Base-by-base conservation (phyloP, 176 grass and related monocot genomes). In the Luzula sylvatica region DNA sequence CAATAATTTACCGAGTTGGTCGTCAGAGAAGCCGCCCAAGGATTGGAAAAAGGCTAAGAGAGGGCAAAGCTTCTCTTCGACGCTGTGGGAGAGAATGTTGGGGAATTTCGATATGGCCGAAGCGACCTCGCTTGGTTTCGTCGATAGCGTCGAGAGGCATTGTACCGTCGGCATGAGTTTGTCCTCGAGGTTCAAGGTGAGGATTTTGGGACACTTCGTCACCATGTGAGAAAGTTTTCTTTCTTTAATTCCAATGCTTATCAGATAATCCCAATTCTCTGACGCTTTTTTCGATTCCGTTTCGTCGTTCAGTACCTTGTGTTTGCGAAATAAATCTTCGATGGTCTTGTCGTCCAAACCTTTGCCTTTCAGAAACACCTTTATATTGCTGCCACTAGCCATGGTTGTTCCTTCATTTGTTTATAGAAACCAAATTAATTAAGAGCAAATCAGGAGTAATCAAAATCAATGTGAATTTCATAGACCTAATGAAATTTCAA, bases 31-130 rank as follows among this genome's bases (percentile, higher is more conserved):
- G 43, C 67, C 86, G 40, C 68, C 86, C 16, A 98, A 55, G 11
- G 78, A 75, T 46, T 98, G 81, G 72, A 92, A 90, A 67, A 98
- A 98, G 26, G 78, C 82, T 27, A 98, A 61, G 1, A 98, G 72
- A n/a, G 86, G 93, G 46, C 93, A 98, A 18, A 98, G 75, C 72
- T 98, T 98, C 61, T 90, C 65, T 63, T 98, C 93, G 22, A 92
- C 72, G 22, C 86, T 90, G 46, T 98, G 86, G 46, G 74, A 90
- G 39, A 92, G 65, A 26, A 98, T 90, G 72, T 74, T 72, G 0
- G 92, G 93, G 57, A 98, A 98, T 65, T 98, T 92, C 35, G 65
- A 42, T 30, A 98, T 78, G 38, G 86, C 86, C 39, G 76, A 72
- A 2, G 81, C 92, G 3, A 90, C 72, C 52, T 82, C 81, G 1